These are phyloP conservation scores for Wickerhamomyces strasburgensis DNA, from an alignment of 805 yeast genomes.

Conservation along the genomic window DNA sequence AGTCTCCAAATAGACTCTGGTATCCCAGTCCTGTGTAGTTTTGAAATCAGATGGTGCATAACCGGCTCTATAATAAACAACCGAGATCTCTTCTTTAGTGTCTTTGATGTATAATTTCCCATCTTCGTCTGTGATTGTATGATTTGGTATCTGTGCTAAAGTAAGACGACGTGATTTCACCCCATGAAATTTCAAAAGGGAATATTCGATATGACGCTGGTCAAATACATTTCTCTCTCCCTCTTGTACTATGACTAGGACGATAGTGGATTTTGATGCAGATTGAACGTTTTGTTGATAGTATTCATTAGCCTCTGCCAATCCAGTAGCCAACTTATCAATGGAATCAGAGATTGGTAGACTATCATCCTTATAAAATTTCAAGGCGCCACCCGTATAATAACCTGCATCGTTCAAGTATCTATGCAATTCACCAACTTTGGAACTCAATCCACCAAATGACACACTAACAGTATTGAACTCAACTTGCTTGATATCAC, in stretches of 20 bases:
- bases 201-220: slow-evolving; percentile 79
- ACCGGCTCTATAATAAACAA: slow-evolving; percentile 87
- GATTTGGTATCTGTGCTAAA: slow-evolving; percentile 48
- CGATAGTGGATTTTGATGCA: slow-evolving; percentile 38
- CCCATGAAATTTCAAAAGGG: slow-evolving; percentile 50
- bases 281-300: slow-evolving; percentile 36
- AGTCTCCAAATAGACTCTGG: slow-evolving; percentile 66
- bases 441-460: slow-evolving; percentile 84
- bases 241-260: slow-evolving; percentile 78
- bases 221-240: slow-evolving; percentile 87
- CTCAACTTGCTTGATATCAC: slow-evolving; percentile 82
- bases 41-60: slow-evolving; percentile 82
- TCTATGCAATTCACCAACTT: slow-evolving; percentile 71
- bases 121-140: slow-evolving; percentile 35
- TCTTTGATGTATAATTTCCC: slow-evolving; percentile 48
- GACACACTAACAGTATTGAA: slow-evolving; percentile 95
- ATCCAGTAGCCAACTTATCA: slow-evolving; percentile 56
- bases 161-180: slow-evolving; percentile 63
- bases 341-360: slow-evolving; percentile 70
- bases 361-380: slow-evolving; percentile 39
- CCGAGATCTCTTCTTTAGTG: slow-evolving; percentile 69
- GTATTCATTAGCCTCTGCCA: slow-evolving; percentile 58
- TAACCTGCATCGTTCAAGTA: slow-evolving; percentile 55
- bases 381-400: slow-evolving; percentile 41
- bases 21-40: slow-evolving; percentile 65